A percentile compares a stretch with the other conserved stretches of the same genome.
Conservation (phyloP, 2,329 filamentous ascomycete species). For the Ceratocystis diversiconidia region DNA sequence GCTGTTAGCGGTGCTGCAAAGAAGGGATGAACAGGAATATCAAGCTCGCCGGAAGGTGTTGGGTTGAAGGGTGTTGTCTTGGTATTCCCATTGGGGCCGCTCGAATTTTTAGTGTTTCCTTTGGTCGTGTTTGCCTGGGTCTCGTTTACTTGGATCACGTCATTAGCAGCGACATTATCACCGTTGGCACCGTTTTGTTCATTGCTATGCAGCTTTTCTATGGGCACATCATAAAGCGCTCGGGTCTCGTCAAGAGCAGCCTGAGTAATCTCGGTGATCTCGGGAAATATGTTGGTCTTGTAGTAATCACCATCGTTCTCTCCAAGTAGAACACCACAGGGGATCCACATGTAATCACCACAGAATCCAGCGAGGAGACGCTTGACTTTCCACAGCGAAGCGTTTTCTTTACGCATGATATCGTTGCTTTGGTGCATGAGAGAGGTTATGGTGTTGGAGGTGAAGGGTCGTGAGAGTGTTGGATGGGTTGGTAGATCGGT, state of each 20-base stretch:
- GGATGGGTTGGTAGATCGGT: slow-evolving; percentile 63
- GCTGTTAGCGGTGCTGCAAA: slow-evolving; percentile 52
- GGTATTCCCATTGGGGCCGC: not conserved
- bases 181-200: not conserved
- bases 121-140: not conserved
- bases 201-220: not conserved
- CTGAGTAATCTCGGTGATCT: slow-evolving; percentile 25
- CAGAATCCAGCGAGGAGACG: slow-evolving; percentile 57
- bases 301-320: slow-evolving; percentile 43
- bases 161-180: not conserved
- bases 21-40: slow-evolving; percentile 55
- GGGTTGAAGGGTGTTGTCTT: not conserved
- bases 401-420: slow-evolving; percentile 62
- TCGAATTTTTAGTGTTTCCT: not conserved
- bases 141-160: not conserved
- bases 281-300: slow-evolving; percentile 32
- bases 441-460: slow-evolving; percentile 56
- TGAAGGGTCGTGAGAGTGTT: slow-evolving; percentile 60
- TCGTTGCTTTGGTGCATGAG: slow-evolving; percentile 54
- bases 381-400: slow-evolving; percentile 58
- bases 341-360: slow-evolving; percentile 58
- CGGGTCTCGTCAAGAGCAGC: slow-evolving; percentile 11
- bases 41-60: slow-evolving; percentile 3
- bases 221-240: slow-evolving; percentile 5
- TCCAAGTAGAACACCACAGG: slow-evolving; percentile 43